Percentiles rank a stretch among this genome's conserved stretches.
These are phyloP conservation scores for Metschnikowia vanudenii DNA, from an alignment of 805 yeast species.

Conservation along the genomic window DNA sequence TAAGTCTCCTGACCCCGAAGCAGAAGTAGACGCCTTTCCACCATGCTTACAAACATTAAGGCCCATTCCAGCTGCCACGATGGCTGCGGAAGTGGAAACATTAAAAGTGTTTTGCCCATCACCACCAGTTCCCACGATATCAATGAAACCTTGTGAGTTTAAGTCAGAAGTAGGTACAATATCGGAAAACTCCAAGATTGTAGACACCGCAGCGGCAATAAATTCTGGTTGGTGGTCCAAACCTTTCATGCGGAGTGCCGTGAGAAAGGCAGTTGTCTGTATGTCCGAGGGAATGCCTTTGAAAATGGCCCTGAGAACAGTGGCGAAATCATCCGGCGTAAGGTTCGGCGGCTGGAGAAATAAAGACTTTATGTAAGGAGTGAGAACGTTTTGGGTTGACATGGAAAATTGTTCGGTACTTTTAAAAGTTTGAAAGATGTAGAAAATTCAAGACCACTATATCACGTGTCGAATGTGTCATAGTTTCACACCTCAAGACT, in stretches of 20 bases:
- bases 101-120: constrained; percentile 97
- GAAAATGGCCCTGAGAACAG: constrained; percentile 61
- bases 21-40: constrained; percentile 92
- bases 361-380: constrained; percentile 66
- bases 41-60: constrained; percentile 91
- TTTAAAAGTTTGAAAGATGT: not conserved
- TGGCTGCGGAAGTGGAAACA: constrained; percentile 92
- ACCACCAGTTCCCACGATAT: constrained; percentile 98
- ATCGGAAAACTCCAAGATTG: constrained; percentile 66
- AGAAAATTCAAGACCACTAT: not conserved
- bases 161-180: constrained; percentile 46
- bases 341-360: constrained; percentile 59
- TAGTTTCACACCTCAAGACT: not conserved
- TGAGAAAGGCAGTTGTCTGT: constrained; percentile 75
- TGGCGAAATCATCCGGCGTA: constrained; percentile 60
- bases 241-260: constrained; percentile 69
- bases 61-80: constrained; percentile 88
- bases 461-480: constrained; percentile 1
- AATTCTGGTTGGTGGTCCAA: constrained; percentile 78
- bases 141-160: constrained; percentile 58
- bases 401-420: constrained; percentile 3
- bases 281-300: constrained; percentile 61
- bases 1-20: constrained; percentile 93
- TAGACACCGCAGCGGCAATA: constrained; percentile 82
- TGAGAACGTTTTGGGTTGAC: constrained; percentile 29